Conservation (phyloP, 208 protist species). For the Kentomonas sorsogonicus region DNA sequence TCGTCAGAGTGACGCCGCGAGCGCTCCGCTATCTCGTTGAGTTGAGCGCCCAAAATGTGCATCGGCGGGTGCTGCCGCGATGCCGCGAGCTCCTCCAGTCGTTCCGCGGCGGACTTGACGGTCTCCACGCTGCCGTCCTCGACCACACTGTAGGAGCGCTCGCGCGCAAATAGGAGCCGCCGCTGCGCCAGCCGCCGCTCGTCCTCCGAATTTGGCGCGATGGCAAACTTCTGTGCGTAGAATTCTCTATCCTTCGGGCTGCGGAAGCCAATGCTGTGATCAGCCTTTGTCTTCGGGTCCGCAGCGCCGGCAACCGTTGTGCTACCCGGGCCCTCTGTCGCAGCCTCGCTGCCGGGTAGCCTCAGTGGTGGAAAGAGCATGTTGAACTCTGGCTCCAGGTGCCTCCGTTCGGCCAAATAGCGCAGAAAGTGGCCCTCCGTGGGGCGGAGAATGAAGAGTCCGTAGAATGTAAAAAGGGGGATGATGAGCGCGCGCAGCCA, state of each 20-base stretch:
- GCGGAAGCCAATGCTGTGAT: background rate
- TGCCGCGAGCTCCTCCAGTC: conserved; percentile 25
- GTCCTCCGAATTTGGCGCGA: conserved; percentile 25
- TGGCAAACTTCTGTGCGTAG: conserved; percentile 13
- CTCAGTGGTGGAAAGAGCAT: conserved; percentile 39
- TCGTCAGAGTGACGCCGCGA: conserved; percentile 11
- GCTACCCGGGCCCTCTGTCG: background rate
- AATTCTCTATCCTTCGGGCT: background rate
- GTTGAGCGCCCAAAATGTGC: conserved; percentile 44
- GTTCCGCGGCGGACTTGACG: conserved; percentile 22
- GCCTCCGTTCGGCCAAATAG: conserved; percentile 64
- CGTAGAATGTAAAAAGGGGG: conserved; percentile 45
- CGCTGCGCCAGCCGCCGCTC: conserved; percentile 34
- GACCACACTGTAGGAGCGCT: conserved; percentile 19
- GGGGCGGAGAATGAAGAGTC: conserved; percentile 55
- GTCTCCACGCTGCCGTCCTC: conserved; percentile 33
- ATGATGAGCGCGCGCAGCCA: conserved; percentile 60
- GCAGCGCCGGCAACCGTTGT: no score
- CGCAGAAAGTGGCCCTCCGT: conserved; percentile 74
- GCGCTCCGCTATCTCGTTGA: conserved; percentile 5
- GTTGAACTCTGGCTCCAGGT: conserved; percentile 58
- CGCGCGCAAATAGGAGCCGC: conserved; percentile 50
- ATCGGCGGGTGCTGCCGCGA: conserved; percentile 38
- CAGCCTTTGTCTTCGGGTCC: no score
- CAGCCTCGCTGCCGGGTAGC: background rate